Evolutionary conservation across 805 yeast species (phyloP), one percentile per base, ranked within the genome.

Genomic region (Yarrowia sp.): DNA sequence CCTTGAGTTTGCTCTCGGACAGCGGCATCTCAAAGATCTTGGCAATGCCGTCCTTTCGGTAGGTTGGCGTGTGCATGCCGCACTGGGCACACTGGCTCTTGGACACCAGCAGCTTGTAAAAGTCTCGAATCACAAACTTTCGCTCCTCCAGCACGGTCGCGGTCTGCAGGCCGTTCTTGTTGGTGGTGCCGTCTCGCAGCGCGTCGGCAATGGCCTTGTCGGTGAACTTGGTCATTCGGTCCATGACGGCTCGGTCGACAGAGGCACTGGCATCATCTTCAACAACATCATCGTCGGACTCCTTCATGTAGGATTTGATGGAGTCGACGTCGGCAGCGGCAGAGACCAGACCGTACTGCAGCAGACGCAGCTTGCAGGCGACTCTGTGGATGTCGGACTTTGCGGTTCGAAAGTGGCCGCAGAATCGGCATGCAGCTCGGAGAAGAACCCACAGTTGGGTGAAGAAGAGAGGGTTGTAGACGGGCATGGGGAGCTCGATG

Each of bases 51-150:
- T 95, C 99, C 72, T 92, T 93, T 78, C 99, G 86, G 80, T 88
- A 93, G 39, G 88, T 81, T 65, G 99, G 98, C 50, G 97, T 91
- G 76, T 81, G 90, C 96, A 92, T 90, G 48, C 92, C 90, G 83
- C 99, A 95, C 77, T 92, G 92, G 72, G 90, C 96, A 83, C 99
- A 95, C 76, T 87, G 89, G 65, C 92, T 87, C 76, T 97, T 85
- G 55, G 88, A 76, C 68, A 90, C 78, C 58, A 92, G 76, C 71
- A 84, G 84, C 71, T 84, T 84, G 80, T 92, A 90, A 71, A 92
- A 88, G 39, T 87, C 91, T 66, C 58, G 39, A 65, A 85, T 76
- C 51, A 81, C 70, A 10, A 74, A 74, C 74, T 93, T 92, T 78
- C 99, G 86, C 77, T 90, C 97, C 71, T 92, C 97, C 33, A 84